These are phyloP conservation scores for Porphyrellus cyaneotinctus DNA, from an alignment of 768 basidiomycete genomes.

Conservation along the genomic window DNA sequence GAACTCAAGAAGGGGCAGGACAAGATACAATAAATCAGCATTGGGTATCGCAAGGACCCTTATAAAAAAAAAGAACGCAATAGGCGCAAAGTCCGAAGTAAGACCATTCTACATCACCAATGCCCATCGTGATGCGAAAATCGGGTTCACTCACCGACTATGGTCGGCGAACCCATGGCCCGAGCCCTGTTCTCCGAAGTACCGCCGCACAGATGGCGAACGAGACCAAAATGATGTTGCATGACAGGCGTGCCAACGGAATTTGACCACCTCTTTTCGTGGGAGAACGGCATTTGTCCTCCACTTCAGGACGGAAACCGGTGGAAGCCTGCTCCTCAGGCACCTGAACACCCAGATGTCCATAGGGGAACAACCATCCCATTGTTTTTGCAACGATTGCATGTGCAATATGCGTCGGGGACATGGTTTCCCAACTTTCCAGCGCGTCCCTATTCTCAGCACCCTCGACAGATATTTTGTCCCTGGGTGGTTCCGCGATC, in stretches of 20 bases:
- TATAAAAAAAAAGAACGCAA: not conserved
- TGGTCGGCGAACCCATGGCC: slow-evolving; percentile 19
- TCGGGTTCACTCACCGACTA: slow-evolving; percentile 12
- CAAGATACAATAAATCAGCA: not conserved
- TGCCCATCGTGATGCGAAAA: not conserved
- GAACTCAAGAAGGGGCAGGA: not conserved
- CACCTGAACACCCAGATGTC: not conserved
- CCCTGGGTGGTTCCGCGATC: not conserved
- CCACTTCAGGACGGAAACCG: not conserved
- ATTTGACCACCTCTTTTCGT: slow-evolving; percentile 4
- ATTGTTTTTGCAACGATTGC: slow-evolving; percentile 15
- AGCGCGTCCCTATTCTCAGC: not conserved
- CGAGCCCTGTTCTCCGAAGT: slow-evolving; percentile 25
- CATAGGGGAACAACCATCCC: slow-evolving; percentile 25
- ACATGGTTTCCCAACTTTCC: slow-evolving; percentile 4
- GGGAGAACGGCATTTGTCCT: not conserved
- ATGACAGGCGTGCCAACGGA: slow-evolving; percentile 16
- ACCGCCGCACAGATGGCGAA: slow-evolving; percentile 27
- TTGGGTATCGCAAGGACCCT: not conserved
- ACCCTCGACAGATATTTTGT: not conserved
- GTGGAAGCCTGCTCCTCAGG: not conserved
- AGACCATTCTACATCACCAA: not conserved
- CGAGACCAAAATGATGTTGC: slow-evolving; percentile 24
- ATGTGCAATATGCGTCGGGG: slow-evolving; percentile 10
- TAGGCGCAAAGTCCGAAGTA: not conserved